These are phyloP conservation scores for Microstegium vimineum DNA, from an alignment of 176 grass and related monocot species.

Conservation along the genomic window DNA sequence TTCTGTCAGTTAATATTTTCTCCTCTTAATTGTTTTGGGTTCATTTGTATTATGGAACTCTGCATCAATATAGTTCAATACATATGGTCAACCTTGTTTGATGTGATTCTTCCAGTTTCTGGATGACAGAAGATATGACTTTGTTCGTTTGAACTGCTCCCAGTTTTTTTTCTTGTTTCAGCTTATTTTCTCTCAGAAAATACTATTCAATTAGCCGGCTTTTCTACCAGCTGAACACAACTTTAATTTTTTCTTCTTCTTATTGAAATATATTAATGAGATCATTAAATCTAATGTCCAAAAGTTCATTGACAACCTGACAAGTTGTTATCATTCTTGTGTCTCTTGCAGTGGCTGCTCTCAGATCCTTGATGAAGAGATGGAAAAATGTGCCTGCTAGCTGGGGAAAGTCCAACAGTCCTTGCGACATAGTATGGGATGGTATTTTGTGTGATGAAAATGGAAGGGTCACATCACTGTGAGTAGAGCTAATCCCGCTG, in stretches of 20 bases:
- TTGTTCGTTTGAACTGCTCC: too few relatives aligned
- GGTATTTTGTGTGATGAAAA: constrained; percentile 46
- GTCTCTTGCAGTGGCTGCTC: constrained; percentile 33
- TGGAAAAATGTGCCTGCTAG: constrained; percentile 59
- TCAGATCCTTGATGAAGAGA: constrained; percentile 45
- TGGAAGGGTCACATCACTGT: constrained; percentile 59
- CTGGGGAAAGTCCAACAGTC: constrained; percentile 58
- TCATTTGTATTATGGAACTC: neutral
- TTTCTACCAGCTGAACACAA: too few relatives aligned
- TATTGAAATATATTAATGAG: neutral
- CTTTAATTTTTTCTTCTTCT: too few relatives aligned
- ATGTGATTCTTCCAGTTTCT: neutral
- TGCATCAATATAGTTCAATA: neutral
- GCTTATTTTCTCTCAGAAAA: too few relatives aligned
- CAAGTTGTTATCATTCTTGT: neutral
- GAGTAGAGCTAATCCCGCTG: constrained; percentile 19
- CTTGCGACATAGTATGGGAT: constrained; percentile 55
- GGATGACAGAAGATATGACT: too few relatives aligned
- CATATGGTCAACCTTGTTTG: neutral
- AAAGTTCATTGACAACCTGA: neutral
- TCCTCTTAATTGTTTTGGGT: neutral
- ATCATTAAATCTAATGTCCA: neutral
- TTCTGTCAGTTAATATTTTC: neutral
- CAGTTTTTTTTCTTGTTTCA: too few relatives aligned
- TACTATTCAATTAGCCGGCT: too few relatives aligned